phyloP scores from a whole-genome alignment of 306 rosid species.

The Dryas drummondii region DNA sequence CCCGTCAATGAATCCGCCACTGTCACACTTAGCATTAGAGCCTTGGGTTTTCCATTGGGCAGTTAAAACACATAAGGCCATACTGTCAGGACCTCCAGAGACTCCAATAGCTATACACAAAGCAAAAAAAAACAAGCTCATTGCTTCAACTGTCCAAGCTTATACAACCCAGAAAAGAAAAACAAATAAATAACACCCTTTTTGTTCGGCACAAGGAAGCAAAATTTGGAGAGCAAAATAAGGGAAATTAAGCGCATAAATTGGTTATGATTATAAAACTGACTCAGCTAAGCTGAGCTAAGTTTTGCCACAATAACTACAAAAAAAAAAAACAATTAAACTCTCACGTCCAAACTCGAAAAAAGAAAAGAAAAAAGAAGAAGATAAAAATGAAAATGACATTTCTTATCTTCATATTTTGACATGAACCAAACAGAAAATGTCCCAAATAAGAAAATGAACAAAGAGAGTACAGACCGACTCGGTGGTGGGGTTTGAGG shows the following conservation, averaged over 20 bases:
- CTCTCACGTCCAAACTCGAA: background rate
- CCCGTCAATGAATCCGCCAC: conserved; percentile 59
- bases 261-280: too few species aligned
- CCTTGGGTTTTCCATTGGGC: conserved; percentile 72
- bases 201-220: background rate
- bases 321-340: background rate
- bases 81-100: conserved; percentile 98
- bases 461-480: conserved; percentile 43
- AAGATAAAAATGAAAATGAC: too few species aligned
- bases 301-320: too few species aligned
- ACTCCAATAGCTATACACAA: conserved; percentile 74
- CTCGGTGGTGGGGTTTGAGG: conserved; percentile 74
- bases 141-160: background rate
- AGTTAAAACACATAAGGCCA: conserved; percentile 67
- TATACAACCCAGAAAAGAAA: background rate
- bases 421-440: too few species aligned
- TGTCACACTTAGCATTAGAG: conserved; percentile 37
- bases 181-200: background rate
- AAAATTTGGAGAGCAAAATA: background rate
- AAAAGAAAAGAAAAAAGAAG: background rate
- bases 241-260: background rate
- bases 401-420: too few species aligned
- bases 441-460: background rate
- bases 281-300: too few species aligned
- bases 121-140: background rate